Evolutionary conservation across 2,329 filamentous ascomycete species (phyloP).

Genomic region (Fusarium concolor): DNA sequence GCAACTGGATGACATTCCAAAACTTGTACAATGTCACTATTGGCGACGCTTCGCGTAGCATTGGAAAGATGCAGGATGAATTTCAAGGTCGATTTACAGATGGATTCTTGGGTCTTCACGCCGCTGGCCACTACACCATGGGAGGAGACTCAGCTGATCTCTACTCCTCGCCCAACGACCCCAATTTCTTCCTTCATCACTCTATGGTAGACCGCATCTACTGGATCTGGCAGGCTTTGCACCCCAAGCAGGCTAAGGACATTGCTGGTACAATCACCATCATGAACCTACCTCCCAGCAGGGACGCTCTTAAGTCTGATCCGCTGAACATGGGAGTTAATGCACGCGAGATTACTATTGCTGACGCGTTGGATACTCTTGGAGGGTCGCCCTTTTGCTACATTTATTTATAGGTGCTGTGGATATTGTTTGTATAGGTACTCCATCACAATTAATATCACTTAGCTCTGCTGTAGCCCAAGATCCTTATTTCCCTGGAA

Average conservation of each 20-base stretch:
- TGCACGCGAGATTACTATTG: not conserved
- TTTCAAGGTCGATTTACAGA: conserved; percentile 8
- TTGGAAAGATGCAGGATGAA: conserved; percentile 15
- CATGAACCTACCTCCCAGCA: not conserved
- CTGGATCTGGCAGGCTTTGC: conserved; percentile 18
- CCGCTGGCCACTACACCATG: conserved; percentile 6
- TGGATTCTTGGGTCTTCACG: conserved; percentile 6
- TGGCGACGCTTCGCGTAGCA: not conserved
- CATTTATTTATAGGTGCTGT: not conserved
- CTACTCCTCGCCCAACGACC: conserved; percentile 14
- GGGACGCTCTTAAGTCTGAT: conserved; percentile 7
- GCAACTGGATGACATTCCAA: not conserved
- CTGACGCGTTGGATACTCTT: not conserved
- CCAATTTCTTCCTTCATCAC: conserved; percentile 9
- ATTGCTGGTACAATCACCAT: conserved; percentile 21
- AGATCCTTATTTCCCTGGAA: no score
- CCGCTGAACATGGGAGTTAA: conserved; percentile 3
- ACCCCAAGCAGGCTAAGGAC: not conserved
- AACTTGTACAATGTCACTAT: conserved; percentile 3
- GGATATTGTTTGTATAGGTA: no score
- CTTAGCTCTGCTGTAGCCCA: no score
- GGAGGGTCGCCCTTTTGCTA: not conserved
- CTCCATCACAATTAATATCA: no score
- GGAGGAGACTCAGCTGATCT: conserved; percentile 16
- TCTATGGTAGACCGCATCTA: conserved; percentile 13